Percentiles rank a stretch among this genome's conserved stretches.
Evolutionary conservation across 1,284 basidiomycete genomes (phyloP).

Genomic region (Naganishia sp.): DNA sequence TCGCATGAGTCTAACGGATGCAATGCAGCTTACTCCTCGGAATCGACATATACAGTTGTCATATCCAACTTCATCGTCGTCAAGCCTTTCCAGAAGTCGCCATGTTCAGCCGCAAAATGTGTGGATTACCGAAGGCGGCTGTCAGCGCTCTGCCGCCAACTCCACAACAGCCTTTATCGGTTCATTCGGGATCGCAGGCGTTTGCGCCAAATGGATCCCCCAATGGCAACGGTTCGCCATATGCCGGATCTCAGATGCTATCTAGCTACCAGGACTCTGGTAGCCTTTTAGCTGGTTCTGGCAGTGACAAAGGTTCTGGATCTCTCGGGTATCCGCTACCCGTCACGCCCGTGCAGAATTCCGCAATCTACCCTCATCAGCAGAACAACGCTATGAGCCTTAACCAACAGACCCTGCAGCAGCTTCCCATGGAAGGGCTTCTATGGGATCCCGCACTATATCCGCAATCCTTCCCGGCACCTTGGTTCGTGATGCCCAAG

Average conservation of each 20-base stretch:
- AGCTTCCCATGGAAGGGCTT: conserved; percentile 28
- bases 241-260: conserved; percentile 24
- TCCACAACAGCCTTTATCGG: conserved; percentile 25
- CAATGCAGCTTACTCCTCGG: no score
- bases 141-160: conserved; percentile 15
- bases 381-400: not conserved
- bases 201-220: conserved; percentile 8
- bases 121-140: conserved; percentile 48
- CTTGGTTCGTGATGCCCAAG: conserved; percentile 48
- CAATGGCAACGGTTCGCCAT: not conserved
- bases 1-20: not conserved
- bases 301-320: not conserved
- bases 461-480: conserved; percentile 46
- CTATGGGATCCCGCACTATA: conserved; percentile 49
- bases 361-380: not conserved
- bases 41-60: conserved; percentile 33
- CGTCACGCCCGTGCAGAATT: conserved; percentile 12
- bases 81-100: conserved; percentile 54
- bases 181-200: conserved; percentile 5
- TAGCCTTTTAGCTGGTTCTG: conserved; percentile 1
- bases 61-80: conserved; percentile 52
- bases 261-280: conserved; percentile 19
- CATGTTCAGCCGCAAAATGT: conserved; percentile 51
- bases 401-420: not conserved
- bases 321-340: conserved; percentile 10